Evolutionary conservation across 2,329 filamentous ascomycete species (phyloP), one percentile per base, ranked within the genome.

Genomic region (Lecanicillium sp.): DNA sequence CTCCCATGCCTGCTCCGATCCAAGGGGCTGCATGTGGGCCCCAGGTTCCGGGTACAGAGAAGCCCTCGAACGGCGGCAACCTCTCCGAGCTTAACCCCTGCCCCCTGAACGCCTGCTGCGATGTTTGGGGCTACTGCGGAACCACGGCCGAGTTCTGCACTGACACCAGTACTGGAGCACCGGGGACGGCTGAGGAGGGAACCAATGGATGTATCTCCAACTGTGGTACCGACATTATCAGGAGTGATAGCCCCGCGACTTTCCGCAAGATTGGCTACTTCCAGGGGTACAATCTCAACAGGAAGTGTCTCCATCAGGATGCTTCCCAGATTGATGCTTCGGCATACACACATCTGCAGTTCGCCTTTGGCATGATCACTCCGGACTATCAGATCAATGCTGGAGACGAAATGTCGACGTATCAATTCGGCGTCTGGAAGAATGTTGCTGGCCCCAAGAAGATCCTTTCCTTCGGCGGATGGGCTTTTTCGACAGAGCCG

Each of bases 111-210:
- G 52, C 48, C 7, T 58, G 53, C 41, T 56, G 56, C 44, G 49
- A 64, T 41, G 49, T 57, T 36, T 67, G 59, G 57, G 66, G 65
- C 6, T 49, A 60, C 14, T 71, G 68, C 36, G 65, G 66, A 13
- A 58, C 53, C 4, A 62, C 60, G 0, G 34, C 38, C 1, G 63
- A 62, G 5, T 67, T 66, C 43, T 71, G 65, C 46, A 47, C 38
- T 10, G 28, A 41, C 8, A 55, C 43, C 3, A 29, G 49, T 14
- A 60, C 51, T 1, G 61, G 60, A 3, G 48, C 49, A 0, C 65
- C 62, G 1, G 64, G 65, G 5, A 66, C 62, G 2, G 49, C 58
- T 3, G 38, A 43, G 11, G 46, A 46, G 6, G 49, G 44, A 14
- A 48, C 42, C 4, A 51, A 51, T 19, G 55, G 52, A 1, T 59